phyloP scores from a whole-genome alignment of 768 basidiomycete genomes.

The Crucibulum laeve region DNA sequence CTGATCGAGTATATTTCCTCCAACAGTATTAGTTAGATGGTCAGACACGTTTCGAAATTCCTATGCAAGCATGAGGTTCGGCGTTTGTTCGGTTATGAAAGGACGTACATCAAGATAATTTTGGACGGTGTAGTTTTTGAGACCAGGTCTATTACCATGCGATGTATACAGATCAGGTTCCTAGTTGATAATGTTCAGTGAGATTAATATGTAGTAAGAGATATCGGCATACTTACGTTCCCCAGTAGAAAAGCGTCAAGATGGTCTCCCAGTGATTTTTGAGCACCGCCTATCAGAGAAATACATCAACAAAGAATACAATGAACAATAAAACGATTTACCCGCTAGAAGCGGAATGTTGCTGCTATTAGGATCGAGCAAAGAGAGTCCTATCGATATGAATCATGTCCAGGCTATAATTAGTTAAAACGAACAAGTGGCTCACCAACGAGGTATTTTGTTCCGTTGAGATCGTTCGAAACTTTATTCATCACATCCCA shows the following conservation, averaged over 20 bases:
- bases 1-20: constrained; percentile 31
- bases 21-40: constrained; percentile 29
- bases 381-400: constrained; percentile 33
- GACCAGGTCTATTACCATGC: constrained; percentile 34
- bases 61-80: constrained; percentile 17
- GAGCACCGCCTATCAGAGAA: constrained; percentile 23
- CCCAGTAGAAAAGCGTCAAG: constrained; percentile 46
- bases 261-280: constrained; percentile 28
- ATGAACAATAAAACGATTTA: constrained; percentile 5
- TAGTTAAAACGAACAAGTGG: neutral
- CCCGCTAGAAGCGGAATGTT: constrained; percentile 25
- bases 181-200: constrained; percentile 16
- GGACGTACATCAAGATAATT: constrained; percentile 39
- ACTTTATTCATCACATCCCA: constrained; percentile 43
- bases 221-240: constrained; percentile 28
- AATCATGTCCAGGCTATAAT: neutral
- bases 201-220: neutral
- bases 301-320: constrained; percentile 3
- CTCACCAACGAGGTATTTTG: constrained; percentile 26
- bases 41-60: constrained; percentile 34
- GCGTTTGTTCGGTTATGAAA: neutral
- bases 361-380: constrained; percentile 32
- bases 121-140: constrained; percentile 41
- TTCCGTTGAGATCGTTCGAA: constrained; percentile 20
- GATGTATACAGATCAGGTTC: constrained; percentile 58